Base-by-base conservation (phyloP, 768 basidiomycete species). In the Tulasnella sp. region DNA sequence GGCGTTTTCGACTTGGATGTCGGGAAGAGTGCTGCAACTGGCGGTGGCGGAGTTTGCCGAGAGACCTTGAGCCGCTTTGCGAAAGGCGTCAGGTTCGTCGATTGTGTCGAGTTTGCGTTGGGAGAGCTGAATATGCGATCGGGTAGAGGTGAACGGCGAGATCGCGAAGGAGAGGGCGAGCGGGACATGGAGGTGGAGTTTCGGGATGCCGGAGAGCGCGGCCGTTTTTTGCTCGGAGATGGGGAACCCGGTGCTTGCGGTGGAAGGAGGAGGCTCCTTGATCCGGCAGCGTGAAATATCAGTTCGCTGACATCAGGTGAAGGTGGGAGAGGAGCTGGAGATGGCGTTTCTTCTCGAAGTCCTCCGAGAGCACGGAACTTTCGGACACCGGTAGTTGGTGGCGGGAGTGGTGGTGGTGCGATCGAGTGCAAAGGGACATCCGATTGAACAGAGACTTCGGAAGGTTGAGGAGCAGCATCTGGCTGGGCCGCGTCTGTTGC, bases 251-350 rank as follows among this genome's bases (percentile, higher is more conserved):
- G 64, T 14, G 64, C 31, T 37, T 34, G 64, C 6, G 64, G 64
- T 31, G 64, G 64, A 7, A 69, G 64, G 14, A n/a, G n/a, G n/a
- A 14, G 31, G 64, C 2, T 37, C 34, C 64, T 28, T 14, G 64
- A 69, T 28, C 64, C 64, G 5, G 31, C 64, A 16, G 64, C 64
- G 16, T 28, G 31, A 28, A 69, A 31, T 31, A 69, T 34, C 2
- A 69, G 64, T 18, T 69, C 64, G 31, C 64, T 69, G 64, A 69
- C 64, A 37, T 69, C 64, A n/a, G 64, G 64, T 18, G 64, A 69
- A 28, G 64, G 64, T 6, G 64, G 64, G 4, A 69, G 64, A 37
- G 64, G 64, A 69, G 64, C 64, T 37, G 64, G 64, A 12, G 64
- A 69, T 28, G 64, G 64, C 14, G 64, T 37, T 69, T 69, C 64